Evolutionary conservation across 257 asterid species (phyloP).

Genomic region (Thymus quinquecostatus): DNA sequence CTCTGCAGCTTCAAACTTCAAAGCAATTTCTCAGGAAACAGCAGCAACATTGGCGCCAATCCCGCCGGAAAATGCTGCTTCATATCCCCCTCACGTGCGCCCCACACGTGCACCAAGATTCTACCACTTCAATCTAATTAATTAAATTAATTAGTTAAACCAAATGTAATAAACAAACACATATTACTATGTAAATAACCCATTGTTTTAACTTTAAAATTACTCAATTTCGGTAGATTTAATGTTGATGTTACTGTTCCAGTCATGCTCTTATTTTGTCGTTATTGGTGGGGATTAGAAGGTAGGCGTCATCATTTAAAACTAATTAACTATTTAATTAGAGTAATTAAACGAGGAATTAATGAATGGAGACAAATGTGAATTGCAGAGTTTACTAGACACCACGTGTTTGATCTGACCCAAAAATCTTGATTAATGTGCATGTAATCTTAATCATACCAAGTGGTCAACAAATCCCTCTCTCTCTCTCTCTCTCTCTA

Average conservation of each 20-base stretch:
- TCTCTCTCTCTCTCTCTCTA: background rate
- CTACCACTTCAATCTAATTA: background rate
- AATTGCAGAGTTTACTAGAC: constrained; percentile 51
- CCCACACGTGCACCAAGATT: constrained; percentile 13
- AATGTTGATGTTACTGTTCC: background rate
- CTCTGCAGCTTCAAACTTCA: constrained; percentile 10
- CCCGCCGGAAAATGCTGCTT: constrained; percentile 45
- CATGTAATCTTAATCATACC: constrained; percentile 32
- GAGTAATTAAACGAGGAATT: constrained; percentile 28
- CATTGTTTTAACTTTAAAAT: too few species aligned
- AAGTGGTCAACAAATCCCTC: background rate
- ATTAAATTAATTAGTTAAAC: too few species aligned
- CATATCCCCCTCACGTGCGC: constrained; percentile 47
- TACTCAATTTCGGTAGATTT: background rate
- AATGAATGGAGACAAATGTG: constrained; percentile 29
- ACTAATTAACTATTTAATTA: background rate
- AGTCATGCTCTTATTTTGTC: background rate
- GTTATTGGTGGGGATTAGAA: background rate
- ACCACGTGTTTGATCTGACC: constrained; percentile 52
- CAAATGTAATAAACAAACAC: too few species aligned
- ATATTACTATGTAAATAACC: too few species aligned
- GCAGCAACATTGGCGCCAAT: constrained; percentile 35
- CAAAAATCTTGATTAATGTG: constrained; percentile 34
- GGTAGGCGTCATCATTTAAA: background rate
- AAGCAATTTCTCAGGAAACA: background rate